Percentiles rank a stretch among this genome's conserved stretches.
phyloP scores from a whole-genome alignment of 1,284 basidiomycete genomes.

The Pascua sp. region DNA sequence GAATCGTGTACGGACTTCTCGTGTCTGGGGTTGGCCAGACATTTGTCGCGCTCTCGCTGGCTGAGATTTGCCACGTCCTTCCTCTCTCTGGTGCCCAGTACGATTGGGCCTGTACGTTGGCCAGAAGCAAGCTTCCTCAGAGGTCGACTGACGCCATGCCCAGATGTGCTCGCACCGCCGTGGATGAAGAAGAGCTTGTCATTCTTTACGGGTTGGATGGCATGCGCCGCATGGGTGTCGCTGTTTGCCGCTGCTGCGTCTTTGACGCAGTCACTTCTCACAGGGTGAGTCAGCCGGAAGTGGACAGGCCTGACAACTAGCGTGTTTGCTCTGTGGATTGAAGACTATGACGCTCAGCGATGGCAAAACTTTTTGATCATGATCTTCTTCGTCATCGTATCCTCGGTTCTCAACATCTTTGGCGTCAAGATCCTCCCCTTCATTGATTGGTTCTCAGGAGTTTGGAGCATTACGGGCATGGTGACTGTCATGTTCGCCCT shows the following conservation, averaged over 20 bases:
- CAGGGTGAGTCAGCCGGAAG: slow-evolving; percentile 6
- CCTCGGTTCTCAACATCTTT: slow-evolving; percentile 32
- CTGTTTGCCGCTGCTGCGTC: slow-evolving; percentile 39
- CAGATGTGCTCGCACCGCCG: slow-evolving; percentile 16
- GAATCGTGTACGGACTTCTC: not conserved
- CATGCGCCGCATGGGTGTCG: slow-evolving; percentile 43
- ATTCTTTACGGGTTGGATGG: slow-evolving; percentile 11
- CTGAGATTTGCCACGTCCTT: slow-evolving; percentile 14
- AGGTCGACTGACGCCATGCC: not conserved
- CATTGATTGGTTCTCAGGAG: slow-evolving; percentile 34
- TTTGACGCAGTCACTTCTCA: slow-evolving; percentile 19
- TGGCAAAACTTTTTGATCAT: slow-evolving; percentile 15
- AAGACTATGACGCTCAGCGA: slow-evolving; percentile 1
- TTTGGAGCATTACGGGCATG: slow-evolving; percentile 43
- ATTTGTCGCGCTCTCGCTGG: slow-evolving; percentile 14
- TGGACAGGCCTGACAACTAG: not conserved
- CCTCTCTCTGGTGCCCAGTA: slow-evolving; percentile 38
- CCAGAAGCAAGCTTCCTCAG: not conserved
- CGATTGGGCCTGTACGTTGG: slow-evolving; percentile 28
- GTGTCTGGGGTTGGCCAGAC: not conserved
- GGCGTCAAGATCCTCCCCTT: slow-evolving; percentile 29
- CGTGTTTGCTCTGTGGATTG: slow-evolving; percentile 6
- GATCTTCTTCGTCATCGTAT: slow-evolving; percentile 3
- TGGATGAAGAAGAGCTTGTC: slow-evolving; percentile 4
- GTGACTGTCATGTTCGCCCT: slow-evolving; percentile 46